phyloP scores from a whole-genome alignment of 1,139 yeast genomes.

The Pichia sp. region DNA sequence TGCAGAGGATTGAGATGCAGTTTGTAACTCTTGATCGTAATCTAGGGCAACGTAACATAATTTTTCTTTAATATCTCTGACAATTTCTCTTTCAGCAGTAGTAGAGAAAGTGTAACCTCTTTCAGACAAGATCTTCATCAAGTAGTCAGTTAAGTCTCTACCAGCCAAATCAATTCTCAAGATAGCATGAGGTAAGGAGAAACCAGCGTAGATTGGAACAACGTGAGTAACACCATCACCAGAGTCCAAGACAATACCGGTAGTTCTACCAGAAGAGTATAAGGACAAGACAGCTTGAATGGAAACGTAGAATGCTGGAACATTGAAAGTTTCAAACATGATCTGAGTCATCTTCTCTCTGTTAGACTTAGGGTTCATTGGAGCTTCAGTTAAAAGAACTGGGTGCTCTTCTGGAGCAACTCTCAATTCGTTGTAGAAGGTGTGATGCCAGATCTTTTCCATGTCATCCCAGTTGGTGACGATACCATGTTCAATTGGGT shows the following conservation, averaged over 20 bases:
- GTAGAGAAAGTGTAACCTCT: slow-evolving; percentile 99
- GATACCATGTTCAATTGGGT: slow-evolving; percentile 99
- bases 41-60: slow-evolving; percentile 82
- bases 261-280: slow-evolving; percentile 99
- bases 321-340: slow-evolving; percentile 97
- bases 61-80: slow-evolving; percentile 98
- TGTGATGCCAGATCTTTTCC: slow-evolving; percentile 48
- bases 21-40: slow-evolving; percentile 81
- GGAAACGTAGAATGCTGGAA: slow-evolving; percentile 98
- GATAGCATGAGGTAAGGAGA: slow-evolving; percentile 98
- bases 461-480: slow-evolving; percentile 99
- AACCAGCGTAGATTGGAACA: slow-evolving; percentile 99
- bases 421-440: slow-evolving; percentile 41
- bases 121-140: slow-evolving; percentile 96
- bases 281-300: slow-evolving; percentile 97
- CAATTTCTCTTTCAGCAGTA: slow-evolving; percentile 99
- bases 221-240: slow-evolving; percentile 99
- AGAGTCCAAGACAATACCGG: slow-evolving; percentile 98
- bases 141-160: slow-evolving; percentile 98
- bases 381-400: slow-evolving; percentile 87
- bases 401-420: slow-evolving; percentile 89
- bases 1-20: slow-evolving; percentile 96
- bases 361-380: slow-evolving; percentile 98
- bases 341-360: slow-evolving; percentile 99
- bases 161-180: slow-evolving; percentile 99